A percentile compares a stretch with the other conserved stretches of the same genome.
phyloP scores from a whole-genome alignment of 2,329 filamentous ascomycete genomes.

The Cladosporium cucumerinum region DNA sequence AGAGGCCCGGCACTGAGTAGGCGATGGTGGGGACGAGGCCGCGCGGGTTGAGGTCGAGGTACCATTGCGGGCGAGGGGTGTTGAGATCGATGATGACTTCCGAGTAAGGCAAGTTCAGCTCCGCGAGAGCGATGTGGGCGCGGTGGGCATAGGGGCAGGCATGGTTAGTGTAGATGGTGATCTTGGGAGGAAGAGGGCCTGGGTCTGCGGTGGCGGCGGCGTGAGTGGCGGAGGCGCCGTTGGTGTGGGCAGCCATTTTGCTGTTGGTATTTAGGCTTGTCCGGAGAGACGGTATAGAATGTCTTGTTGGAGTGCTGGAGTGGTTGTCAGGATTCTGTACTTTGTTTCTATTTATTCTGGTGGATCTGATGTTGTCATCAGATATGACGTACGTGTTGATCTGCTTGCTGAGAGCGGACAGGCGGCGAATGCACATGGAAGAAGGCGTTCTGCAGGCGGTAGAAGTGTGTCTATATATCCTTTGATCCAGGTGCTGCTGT shows the following conservation, averaged over 20 bases:
- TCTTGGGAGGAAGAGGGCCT: slow-evolving; percentile 40
- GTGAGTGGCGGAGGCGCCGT: slow-evolving; percentile 13
- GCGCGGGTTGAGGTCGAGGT: slow-evolving; percentile 73
- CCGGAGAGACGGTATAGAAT: neutral
- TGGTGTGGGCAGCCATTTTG: slow-evolving; percentile 14
- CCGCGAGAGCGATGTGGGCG: slow-evolving; percentile 42
- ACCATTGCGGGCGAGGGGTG: slow-evolving; percentile 67
- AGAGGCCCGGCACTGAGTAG: slow-evolving; percentile 50
- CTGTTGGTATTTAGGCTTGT: neutral
- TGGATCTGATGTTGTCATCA: neutral
- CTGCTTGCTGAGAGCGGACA: neutral
- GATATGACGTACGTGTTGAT: slow-evolving; percentile 13
- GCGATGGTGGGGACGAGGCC: slow-evolving; percentile 71
- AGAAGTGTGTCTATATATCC: neutral
- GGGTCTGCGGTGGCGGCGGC: neutral
- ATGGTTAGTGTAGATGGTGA: slow-evolving; percentile 69
- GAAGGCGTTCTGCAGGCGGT: no score
- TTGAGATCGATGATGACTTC: slow-evolving; percentile 60
- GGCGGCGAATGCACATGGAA: slow-evolving; percentile 7
- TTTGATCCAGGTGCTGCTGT: neutral
- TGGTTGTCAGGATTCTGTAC: neutral
- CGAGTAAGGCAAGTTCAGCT: slow-evolving; percentile 33
- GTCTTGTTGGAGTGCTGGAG: neutral
- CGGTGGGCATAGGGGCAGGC: slow-evolving; percentile 72
- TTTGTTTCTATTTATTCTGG: neutral